Base-by-base conservation (phyloP, 352 stramenopile genomes). In the Globisporangium ultimum region DNA sequence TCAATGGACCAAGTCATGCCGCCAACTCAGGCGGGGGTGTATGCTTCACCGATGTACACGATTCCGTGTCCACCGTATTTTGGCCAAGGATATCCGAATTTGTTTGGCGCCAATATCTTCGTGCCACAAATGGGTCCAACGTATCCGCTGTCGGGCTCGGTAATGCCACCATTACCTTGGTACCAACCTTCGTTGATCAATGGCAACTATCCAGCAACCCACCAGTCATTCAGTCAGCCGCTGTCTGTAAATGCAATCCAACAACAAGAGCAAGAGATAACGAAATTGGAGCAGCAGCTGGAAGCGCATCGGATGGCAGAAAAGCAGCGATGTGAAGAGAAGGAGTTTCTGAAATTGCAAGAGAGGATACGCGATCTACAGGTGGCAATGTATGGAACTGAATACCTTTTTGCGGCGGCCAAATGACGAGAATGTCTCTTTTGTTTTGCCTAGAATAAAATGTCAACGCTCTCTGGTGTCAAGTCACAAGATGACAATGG, bases 201-300 rank as follows among this genome's bases (percentile, higher is more conserved):
- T 36, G 28, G 28, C 32, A 0, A 6, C 32, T 48, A 47, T 13
- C 32, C 10, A 45, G 32, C 21, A 12, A 15, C 15, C 14, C 41
- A 21, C 20, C 22, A 57, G 7, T 22, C 15, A 22, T 17, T 40
- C 22, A 6, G 18, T 3, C 36, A 48, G 15, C 20, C 51, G 22
- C 5, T 10, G 20, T 22, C 36, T 48, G 21, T 48, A 41, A 34
- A 34, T 21, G 18, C 14, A n/a, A 15, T 40, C n/a, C 58, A 21
- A 0, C 61, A 67, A 11, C 55, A 60, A 58, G 61, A 64, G 10
- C 60, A 61, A 2, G 61, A 67, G 40, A 55, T 64, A 17, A 38
- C 40, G 21, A 64, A 53, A 21, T 41, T 67, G 28, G 61, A 67
- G 40, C 21, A 58, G n/a, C 61, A 67, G 2, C 32, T 67, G 8